Evolutionary conservation across 202 grass and related monocot species (phyloP), one percentile per base, ranked within the genome.

Genomic region (Panicum hallii): DNA sequence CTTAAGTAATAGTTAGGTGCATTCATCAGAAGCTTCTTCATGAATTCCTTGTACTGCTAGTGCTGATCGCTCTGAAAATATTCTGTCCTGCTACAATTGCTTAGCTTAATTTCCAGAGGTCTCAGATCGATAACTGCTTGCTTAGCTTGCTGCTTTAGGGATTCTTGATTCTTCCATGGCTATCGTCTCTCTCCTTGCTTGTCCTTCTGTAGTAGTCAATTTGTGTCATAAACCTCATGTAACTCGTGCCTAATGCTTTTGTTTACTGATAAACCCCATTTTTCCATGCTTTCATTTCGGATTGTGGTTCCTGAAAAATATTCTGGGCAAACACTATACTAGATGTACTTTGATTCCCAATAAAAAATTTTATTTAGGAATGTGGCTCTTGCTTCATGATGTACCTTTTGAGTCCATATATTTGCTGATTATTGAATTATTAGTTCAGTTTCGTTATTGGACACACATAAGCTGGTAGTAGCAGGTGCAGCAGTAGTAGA

Each of bases 21-120:
- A 32, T 15, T 68, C 61, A 36, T 55, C 45, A 78, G 56, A 72
- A 78, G 30, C 63, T 6, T 63, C 72, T 77, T 69, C 50, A 5
- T 34, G 34, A 75, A 54, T 67, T 78, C 42, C 61, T 70, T 71
- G 54, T 62, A 5, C 9, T 49, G 47, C n/a, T 63, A 50, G 19
- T 11, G 11, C 11, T 52, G 7, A 17, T 62, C 30, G 20, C 66
- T 62, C 30, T 70, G 63, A 77, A 71, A 82, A 71, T 47, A 60
- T 68, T 55, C 43, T 68, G 20, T 85, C 65, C 54, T 50, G 1
- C 52, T 70, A 63, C 20, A 52, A 61, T 60, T 42, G 43, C 70
- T 70, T 44, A 50, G 14, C 22, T 30, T 78, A 26, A 26, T 63
- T 20, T 44, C 26, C 26, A 19, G 26, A 54, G 32, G 63, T 34